Evolutionary conservation across 2,329 filamentous ascomycete species (phyloP), one percentile per base, ranked within the genome.

Genomic region (Aspergillus sp.): DNA sequence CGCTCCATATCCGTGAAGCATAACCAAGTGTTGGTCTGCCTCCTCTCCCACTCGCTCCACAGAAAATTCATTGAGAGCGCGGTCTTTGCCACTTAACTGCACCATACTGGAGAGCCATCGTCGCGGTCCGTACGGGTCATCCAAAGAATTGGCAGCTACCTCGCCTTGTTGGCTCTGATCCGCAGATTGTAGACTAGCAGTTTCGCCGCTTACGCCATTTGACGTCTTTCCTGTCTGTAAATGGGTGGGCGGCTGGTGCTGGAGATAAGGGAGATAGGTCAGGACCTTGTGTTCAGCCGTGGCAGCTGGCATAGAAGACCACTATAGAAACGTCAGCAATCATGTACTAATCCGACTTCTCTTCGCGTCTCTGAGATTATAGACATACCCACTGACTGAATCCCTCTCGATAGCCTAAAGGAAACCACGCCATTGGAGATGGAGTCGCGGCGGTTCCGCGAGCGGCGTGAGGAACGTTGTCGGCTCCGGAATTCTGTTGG

Each of bases 1-100:
- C 2, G 95, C 95, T 47, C 95, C 95, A 74, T 99, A 99, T 60
- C 95, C 95, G 72, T 99, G 95, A 4, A 99, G 80, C 86, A 99
- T 96, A 45, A 99, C 93, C 15, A 99, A 81, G 44, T 91, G 95
- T 69, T 98, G 88, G 47, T 96, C 88, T 0, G 86, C 84, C 4
- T 87, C 76, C 70, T 97, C 93, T 37, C 87, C 91, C 1, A 91
- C 78, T 50, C 93, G 83, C 77, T 96, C 91, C 2, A 99, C 86
- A 1, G 90, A 92, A 73, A 97, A 95, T 71, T 99, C 95, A 70
- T 99, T 98, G 61, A 99, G 75, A 3, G 88, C 89, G 50, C 95
- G 86, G 71, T 96, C 86, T 74, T 92, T 95, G 54, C 95, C 95
- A 15, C 88, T 86, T 56, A 99, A 80, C 62, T 88, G 79, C 11